Evolutionary conservation across 495 filamentous ascomycete genomes (phyloP), one percentile per base, ranked within the genome.

Genomic region (Viridothelium virens): DNA sequence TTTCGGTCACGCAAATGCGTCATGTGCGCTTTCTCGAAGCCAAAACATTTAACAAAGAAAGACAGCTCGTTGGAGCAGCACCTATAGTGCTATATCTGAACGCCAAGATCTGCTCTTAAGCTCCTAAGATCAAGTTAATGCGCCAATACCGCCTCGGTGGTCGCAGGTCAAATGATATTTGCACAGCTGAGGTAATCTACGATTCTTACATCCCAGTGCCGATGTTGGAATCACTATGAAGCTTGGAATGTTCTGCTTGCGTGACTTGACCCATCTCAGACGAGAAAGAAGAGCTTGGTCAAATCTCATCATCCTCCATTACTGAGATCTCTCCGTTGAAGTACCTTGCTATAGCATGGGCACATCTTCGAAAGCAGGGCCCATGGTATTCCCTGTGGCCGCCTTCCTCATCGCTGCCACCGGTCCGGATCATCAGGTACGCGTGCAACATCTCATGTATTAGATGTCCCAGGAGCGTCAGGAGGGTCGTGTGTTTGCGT

Each of bases 381-480:
- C 53, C 53, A 59, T 59, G 53, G 14, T 59, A 59, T 36, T 59
- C 53, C 18, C 31, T 59, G 25, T 14, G 53, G 18, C 53, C 53
- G 18, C 53, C 53, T 14, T 59, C 53, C 14, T 59, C 25, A 36
- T 59, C 53, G 31, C 31, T 31, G 36, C 53, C 53, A 14, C 53
- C 25, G 7, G 53, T 59, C 31, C 33, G 14, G 18, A 59, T 59
- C 53, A 59, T 59, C 7, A 59, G 53, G 1, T 36, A 59, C 36
- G 18, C 53, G 14, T 59, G 53, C 31, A 59, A 59, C 53, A 59
- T 59, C 53, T 59, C 53, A 31, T 59, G 53, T 14, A 59, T 9
- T 59, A 59, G 31, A 36, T 59, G 53, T 3, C 53, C 53, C 1
- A 59, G 5, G 53, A 59, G 53, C 14, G 18, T 14, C 18, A 31